Evolutionary conservation across 1,284 basidiomycete species (phyloP).

Genomic region (Ustilago curta): DNA sequence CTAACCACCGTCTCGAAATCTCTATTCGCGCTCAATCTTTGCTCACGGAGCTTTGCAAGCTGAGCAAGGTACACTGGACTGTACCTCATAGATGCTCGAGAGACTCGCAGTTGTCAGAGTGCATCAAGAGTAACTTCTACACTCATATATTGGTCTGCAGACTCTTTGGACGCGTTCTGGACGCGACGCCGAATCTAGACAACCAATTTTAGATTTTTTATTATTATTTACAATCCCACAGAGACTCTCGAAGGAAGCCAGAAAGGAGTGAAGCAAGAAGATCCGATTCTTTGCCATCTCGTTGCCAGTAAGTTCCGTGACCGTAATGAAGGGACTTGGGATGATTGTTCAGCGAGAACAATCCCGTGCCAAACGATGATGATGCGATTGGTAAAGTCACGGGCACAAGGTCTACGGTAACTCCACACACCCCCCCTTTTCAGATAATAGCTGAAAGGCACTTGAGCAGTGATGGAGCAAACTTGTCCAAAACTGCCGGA

Average conservation of each 20-base stretch:
- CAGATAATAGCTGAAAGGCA: slow-evolving; percentile 3
- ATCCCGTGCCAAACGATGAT: no score
- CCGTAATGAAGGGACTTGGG: no score
- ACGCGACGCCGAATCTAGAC: slow-evolving; percentile 28
- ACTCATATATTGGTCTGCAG: slow-evolving; percentile 19
- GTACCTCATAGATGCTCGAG: slow-evolving; percentile 9
- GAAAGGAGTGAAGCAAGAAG: no score
- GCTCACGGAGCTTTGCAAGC: neutral
- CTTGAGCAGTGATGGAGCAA: slow-evolving; percentile 19
- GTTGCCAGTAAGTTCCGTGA: no score
- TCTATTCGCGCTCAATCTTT: no score
- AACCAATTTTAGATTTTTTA: no score
- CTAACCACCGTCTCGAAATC: neutral
- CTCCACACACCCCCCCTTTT: slow-evolving; percentile 6
- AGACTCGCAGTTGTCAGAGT: slow-evolving; percentile 6
- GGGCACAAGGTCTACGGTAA: neutral
- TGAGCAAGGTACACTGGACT: no score
- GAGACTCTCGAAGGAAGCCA: no score
- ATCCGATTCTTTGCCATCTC: no score
- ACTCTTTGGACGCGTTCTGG: slow-evolving; percentile 17
- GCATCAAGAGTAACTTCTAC: slow-evolving; percentile 34
- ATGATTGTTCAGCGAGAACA: no score
- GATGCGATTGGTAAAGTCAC: neutral
- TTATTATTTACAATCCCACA: no score
- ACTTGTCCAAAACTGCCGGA: slow-evolving; percentile 12